These are phyloP conservation scores for Coleophoma cylindrospora DNA, from an alignment of 2,329 filamentous ascomycete species.

Conservation along the genomic window DNA sequence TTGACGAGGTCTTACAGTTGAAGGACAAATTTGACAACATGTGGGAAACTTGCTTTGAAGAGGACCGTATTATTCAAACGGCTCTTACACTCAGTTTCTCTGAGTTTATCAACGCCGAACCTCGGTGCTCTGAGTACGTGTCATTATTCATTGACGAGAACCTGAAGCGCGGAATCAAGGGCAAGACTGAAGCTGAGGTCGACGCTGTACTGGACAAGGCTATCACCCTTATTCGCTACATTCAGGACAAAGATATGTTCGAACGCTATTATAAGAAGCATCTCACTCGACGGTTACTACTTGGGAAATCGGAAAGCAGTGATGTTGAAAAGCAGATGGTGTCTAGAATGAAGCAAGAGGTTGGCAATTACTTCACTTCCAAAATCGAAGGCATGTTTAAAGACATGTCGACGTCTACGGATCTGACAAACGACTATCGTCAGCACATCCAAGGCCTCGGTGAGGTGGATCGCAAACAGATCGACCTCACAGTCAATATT, in stretches of 20 bases:
- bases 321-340: conserved; percentile 97
- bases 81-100: conserved; percentile 82
- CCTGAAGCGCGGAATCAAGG: conserved; percentile 87
- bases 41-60: conserved; percentile 66
- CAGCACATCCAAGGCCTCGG: conserved; percentile 53
- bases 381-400: conserved; percentile 98
- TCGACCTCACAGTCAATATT: conserved; percentile 80
- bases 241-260: conserved; percentile 90
- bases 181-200: conserved; percentile 84
- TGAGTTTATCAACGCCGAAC: conserved; percentile 90
- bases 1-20: conserved; percentile 79
- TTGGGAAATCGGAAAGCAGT: conserved; percentile 83
- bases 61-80: conserved; percentile 74
- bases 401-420: conserved; percentile 84
- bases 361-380: conserved; percentile 88
- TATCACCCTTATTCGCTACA: conserved; percentile 79
- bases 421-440: conserved; percentile 74
- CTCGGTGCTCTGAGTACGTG: conserved; percentile 81
- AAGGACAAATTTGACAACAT: conserved; percentile 89
- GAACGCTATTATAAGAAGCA: conserved; percentile 99
- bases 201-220: conserved; percentile 84
- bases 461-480: conserved; percentile 50
- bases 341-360: conserved; percentile 91
- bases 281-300: conserved; percentile 78
- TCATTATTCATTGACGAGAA: conserved; percentile 97